These are phyloP conservation scores for Gnomoniopsis sp. DNA, from an alignment of 2,329 filamentous ascomycete genomes.

Conservation along the genomic window DNA sequence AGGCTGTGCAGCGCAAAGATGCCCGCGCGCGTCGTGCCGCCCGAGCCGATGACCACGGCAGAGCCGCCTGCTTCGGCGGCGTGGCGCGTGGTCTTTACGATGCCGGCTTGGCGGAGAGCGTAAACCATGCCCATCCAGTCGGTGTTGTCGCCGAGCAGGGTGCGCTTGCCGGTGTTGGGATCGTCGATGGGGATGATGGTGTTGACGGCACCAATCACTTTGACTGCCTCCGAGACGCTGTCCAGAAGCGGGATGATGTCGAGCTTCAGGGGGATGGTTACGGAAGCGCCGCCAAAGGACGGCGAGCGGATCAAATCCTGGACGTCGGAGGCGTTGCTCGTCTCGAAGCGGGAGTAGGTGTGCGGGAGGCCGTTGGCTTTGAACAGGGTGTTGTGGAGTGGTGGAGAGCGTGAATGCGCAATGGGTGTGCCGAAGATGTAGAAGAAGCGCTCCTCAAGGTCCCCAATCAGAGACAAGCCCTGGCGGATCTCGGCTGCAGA, in stretches of 20 bases:
- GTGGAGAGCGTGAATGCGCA: conserved; percentile 76
- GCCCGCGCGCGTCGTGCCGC: conserved; percentile 87
- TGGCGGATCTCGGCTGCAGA: conserved; percentile 84
- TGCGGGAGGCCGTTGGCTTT: conserved; percentile 75
- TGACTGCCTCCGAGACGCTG: conserved; percentile 73
- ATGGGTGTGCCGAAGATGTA: conserved; percentile 88
- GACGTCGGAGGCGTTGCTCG: conserved; percentile 60
- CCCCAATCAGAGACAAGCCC: conserved; percentile 73
- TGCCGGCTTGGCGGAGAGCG: conserved; percentile 67
- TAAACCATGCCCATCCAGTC: conserved; percentile 93
- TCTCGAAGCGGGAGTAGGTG: conserved; percentile 74
- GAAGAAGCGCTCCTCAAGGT: conserved; percentile 73
- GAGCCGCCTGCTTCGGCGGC: conserved; percentile 35
- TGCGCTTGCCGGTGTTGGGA: conserved; percentile 39
- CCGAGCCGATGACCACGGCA: conserved; percentile 83
- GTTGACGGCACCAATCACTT: conserved; percentile 87
- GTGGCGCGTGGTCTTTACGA: conserved; percentile 36
- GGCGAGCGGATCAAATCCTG: conserved; percentile 62
- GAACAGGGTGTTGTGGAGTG: conserved; percentile 87
- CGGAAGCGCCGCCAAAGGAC: conserved; percentile 87
- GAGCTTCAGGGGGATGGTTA: conserved; percentile 92
- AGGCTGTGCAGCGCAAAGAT: conserved; percentile 84
- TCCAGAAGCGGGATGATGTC: conserved; percentile 82
- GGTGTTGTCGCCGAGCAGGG: conserved; percentile 83
- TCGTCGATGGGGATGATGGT: conserved; percentile 68